Base-by-base conservation (phyloP, 2,329 filamentous ascomycete genomes). In the Colletotrichum limetticola region DNA sequence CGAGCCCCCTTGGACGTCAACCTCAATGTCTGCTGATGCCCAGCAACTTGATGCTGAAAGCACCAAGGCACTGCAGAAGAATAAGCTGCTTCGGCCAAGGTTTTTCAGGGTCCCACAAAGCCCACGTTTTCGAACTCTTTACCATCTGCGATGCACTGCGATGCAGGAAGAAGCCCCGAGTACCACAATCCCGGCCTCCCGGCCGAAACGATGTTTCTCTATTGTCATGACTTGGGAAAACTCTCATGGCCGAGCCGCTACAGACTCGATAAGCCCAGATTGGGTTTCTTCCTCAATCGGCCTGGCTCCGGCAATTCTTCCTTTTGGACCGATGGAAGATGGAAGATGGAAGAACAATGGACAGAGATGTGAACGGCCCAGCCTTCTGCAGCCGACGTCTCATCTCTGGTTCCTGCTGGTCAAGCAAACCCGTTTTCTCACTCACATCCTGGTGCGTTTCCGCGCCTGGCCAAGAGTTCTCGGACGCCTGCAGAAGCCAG, bases 51-150 rank as follows among this genome's bases (percentile, higher is more conserved):
- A 32, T 32, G 30, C 30, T 32, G 30, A 8, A 32, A 35, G 49
- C 37, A 32, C 16, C 14, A 5, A 42, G 16, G 42, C 42, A n/a
- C 55, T 65, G 66, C 66, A 70, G 60, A 42, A 60, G 19, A 53
- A 9, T n/a, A 14, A 30, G 8, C n/a, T 42, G 12, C 14, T 42
- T 26, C 7, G 42, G 19, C 37, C 58, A 35, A 65, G 42, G 56
- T 6, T 70, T 65, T 72, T 53, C 66, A 72, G 70, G 70, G 66
- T 65, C 55, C 42, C 30, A n/a, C 22, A 52, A 24, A 35, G 49
- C 30, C 59, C 69, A 30, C 30, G 65, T 30, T 62, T 59, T 42
- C 46, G 37, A 35, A 37, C 35, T 56, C 49, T 56, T 49, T 49
- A 22, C 19, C 19, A n/a, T 49, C 42, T 49, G 42, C 37, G 37